Percentiles rank a stretch among this genome's conserved stretches.
Conservation (phyloP, 1,284 basidiomycete species). For the Moniliella sp. region DNA sequence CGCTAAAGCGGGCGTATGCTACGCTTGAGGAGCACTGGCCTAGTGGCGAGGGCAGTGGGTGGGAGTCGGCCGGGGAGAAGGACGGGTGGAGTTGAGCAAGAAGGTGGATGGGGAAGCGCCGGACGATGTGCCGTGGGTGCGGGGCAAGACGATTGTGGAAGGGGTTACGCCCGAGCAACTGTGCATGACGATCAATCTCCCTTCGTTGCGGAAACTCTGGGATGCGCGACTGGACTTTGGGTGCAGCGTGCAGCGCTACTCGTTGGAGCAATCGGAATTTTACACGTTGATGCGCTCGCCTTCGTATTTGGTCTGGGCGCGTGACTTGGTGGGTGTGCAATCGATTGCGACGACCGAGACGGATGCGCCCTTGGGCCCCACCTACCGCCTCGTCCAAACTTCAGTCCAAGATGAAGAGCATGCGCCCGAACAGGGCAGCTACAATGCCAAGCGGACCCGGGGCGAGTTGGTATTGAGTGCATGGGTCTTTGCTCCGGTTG, state of each 20-base stretch:
- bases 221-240: constrained; percentile 17
- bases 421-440: constrained; percentile 17
- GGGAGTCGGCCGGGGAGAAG: not conserved
- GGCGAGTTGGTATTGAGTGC: constrained; percentile 20
- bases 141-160: constrained; percentile 17
- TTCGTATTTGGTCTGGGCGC: constrained; percentile 23
- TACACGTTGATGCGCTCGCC: constrained; percentile 24
- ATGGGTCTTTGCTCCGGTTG: constrained; percentile 15
- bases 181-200: constrained; percentile 16
- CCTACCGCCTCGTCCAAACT: constrained; percentile 11
- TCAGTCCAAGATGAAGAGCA: constrained; percentile 14
- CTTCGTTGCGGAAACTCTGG: constrained; percentile 25
- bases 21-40: not conserved
- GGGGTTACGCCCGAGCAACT: constrained; percentile 19
- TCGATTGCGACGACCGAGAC: no score
- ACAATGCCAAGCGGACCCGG: constrained; percentile 15
- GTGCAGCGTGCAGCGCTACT: constrained; percentile 3
- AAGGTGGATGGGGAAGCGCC: constrained; percentile 10
- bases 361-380: constrained; percentile 10
- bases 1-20: not conserved
- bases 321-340: constrained; percentile 24
- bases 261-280: constrained; percentile 7
- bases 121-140: constrained; percentile 16
- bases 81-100: not conserved
- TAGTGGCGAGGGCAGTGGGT: not conserved